phyloP scores from a whole-genome alignment of 345 rosid genomes.

The Atalantia buxifolia region DNA sequence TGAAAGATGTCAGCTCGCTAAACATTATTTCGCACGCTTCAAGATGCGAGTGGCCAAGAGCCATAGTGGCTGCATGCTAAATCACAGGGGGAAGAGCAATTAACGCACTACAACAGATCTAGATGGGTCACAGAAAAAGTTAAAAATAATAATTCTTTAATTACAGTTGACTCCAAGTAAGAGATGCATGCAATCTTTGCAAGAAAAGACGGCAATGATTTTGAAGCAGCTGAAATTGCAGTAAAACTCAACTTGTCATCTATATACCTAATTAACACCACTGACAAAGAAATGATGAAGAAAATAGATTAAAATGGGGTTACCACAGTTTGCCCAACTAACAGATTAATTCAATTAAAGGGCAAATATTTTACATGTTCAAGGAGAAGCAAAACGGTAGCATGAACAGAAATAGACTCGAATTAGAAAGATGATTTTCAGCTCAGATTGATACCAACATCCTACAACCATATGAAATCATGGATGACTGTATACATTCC shows the following conservation, averaged over 20 bases:
- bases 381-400: neutral
- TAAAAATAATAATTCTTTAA: neutral
- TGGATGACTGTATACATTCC: neutral
- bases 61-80: conserved; percentile 96
- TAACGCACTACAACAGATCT: conserved; percentile 9
- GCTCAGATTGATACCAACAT: neutral
- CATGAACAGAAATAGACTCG: neutral
- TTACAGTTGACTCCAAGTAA: neutral
- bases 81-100: conserved; percentile 21
- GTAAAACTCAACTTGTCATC: neutral
- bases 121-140: neutral
- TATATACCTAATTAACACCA: neutral
- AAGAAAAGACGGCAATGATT: neutral
- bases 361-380: neutral
- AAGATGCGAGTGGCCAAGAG: conserved; percentile 95
- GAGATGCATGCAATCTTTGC: neutral
- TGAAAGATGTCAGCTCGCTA: conserved; percentile 76
- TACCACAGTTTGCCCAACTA: neutral
- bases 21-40: conserved; percentile 98
- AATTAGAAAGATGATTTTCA: neutral
- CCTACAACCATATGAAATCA: neutral
- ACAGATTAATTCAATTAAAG: neutral
- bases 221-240: neutral
- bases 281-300: neutral
- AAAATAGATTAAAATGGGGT: neutral